These are phyloP conservation scores for Biscogniauxia marginata DNA, from an alignment of 2,329 filamentous ascomycete genomes.

Conservation along the genomic window DNA sequence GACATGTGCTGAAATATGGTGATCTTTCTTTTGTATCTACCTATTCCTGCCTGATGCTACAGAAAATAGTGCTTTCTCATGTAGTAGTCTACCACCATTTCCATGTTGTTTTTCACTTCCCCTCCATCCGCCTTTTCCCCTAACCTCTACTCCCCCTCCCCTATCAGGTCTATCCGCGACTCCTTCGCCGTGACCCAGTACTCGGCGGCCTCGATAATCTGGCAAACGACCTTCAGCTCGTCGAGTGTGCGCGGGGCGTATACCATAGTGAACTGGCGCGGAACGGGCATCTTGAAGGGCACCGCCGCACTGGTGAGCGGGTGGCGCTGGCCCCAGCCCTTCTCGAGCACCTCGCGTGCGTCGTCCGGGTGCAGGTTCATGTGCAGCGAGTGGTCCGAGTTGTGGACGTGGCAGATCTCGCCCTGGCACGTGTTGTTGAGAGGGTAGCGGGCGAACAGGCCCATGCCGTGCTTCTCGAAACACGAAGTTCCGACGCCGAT, in stretches of 20 bases:
- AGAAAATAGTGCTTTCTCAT: too few relatives aligned
- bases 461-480: slow-evolving; percentile 79
- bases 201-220: slow-evolving; percentile 71
- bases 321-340: slow-evolving; percentile 76
- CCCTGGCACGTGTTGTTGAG: slow-evolving; percentile 71
- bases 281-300: slow-evolving; percentile 63
- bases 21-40: too few relatives aligned
- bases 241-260: slow-evolving; percentile 69
- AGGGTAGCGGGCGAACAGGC: slow-evolving; percentile 66
- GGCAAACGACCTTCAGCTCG: slow-evolving; percentile 66
- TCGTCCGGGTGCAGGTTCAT: slow-evolving; percentile 78
- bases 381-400: slow-evolving; percentile 74
- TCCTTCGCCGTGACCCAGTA: slow-evolving; percentile 60
- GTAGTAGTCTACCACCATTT: too few relatives aligned
- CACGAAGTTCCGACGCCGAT: slow-evolving; percentile 68
- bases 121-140: neutral
- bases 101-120: too few relatives aligned
- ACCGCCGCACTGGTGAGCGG: slow-evolving; percentile 58
- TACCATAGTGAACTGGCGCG: slow-evolving; percentile 74
- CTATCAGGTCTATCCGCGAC: slow-evolving; percentile 26
- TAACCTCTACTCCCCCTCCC: slow-evolving; percentile 5
- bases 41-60: too few relatives aligned
- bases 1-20: too few relatives aligned
- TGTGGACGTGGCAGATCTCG: slow-evolving; percentile 81
- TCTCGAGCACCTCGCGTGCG: slow-evolving; percentile 66